Evolutionary conservation across 306 rosid genomes (phyloP).

Genomic region (Mimosa pudica): DNA sequence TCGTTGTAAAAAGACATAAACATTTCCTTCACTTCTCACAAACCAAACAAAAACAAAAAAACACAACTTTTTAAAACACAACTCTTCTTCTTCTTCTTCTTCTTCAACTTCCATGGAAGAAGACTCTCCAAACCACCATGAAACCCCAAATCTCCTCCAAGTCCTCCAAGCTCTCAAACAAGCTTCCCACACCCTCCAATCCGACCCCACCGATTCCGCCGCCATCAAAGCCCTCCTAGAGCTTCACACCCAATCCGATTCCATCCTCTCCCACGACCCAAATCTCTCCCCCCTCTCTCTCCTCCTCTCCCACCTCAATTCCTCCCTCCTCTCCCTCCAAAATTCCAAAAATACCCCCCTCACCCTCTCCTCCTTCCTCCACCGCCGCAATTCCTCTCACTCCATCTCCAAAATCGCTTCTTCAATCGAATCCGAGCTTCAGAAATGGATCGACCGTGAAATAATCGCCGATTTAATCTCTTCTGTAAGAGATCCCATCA

Average conservation of each 20-base stretch:
- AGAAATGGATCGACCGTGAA: constrained; percentile 89
- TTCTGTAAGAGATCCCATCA: constrained; percentile 27
- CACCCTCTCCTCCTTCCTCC: constrained; percentile 55
- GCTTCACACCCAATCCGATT: constrained; percentile 67
- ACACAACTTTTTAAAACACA: too few relatives aligned
- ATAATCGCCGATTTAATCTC: constrained; percentile 46
- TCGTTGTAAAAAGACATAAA: not conserved
- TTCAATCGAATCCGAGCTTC: constrained; percentile 71
- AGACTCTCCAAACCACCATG: constrained; percentile 36
- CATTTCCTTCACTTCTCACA: not conserved
- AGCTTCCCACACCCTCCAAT: constrained; percentile 69
- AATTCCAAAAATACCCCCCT: constrained; percentile 24
- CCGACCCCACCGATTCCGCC: constrained; percentile 55
- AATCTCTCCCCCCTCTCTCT: constrained; percentile 55
- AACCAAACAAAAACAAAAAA: not conserved
- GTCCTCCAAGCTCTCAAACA: constrained; percentile 86
- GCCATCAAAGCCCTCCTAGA: constrained; percentile 77
- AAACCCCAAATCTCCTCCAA: constrained; percentile 47
- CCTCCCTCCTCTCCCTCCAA: constrained; percentile 48
- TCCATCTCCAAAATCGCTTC: constrained; percentile 69
- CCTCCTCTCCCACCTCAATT: constrained; percentile 62
- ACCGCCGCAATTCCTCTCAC: constrained; percentile 64
- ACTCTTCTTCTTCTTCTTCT: not conserved
- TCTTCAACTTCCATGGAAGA: constrained; percentile 49
- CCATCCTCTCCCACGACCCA: constrained; percentile 62